Evolutionary conservation across 2,329 filamentous ascomycete genomes (phyloP).

Genomic region (Microdochium trichocladiopsis): DNA sequence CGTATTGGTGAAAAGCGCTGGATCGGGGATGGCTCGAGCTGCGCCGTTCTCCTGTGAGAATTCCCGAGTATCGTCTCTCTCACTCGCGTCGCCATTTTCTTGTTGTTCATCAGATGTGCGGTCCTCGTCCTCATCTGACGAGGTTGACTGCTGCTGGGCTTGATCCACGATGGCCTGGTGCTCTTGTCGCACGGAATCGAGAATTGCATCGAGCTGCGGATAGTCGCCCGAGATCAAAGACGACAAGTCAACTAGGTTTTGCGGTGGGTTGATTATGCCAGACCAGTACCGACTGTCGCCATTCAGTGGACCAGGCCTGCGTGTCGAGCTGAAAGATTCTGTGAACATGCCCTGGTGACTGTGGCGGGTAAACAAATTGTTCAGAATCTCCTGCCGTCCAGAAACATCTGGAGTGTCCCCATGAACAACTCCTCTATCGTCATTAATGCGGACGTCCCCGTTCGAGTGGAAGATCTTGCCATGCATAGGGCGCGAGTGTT

Average conservation of each 20-base stretch:
- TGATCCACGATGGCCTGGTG: slow-evolving; percentile 8
- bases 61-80: slow-evolving; percentile 9
- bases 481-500: slow-evolving; percentile 52
- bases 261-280: slow-evolving; percentile 22
- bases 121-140: slow-evolving; percentile 17
- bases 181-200: slow-evolving; percentile 19
- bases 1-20: slow-evolving; percentile 18
- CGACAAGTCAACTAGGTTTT: slow-evolving; percentile 18
- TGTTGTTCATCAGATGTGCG: slow-evolving; percentile 4
- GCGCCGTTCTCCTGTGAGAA: slow-evolving; percentile 8
- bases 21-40: slow-evolving; percentile 11
- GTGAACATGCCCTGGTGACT: slow-evolving; percentile 22
- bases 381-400: slow-evolving; percentile 53
- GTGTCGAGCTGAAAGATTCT: slow-evolving; percentile 21
- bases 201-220: slow-evolving; percentile 20
- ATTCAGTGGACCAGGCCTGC: slow-evolving; percentile 14
- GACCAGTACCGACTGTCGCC: slow-evolving; percentile 18
- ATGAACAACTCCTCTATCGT: slow-evolving; percentile 51
- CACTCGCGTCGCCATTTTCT: not conserved
- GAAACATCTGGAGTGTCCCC: slow-evolving; percentile 54
- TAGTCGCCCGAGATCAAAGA: slow-evolving; percentile 19
- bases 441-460: slow-evolving; percentile 57
- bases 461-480: slow-evolving; percentile 59
- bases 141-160: slow-evolving; percentile 12
- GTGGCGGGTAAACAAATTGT: slow-evolving; percentile 35